These are phyloP conservation scores for Moringa oleifera DNA, from an alignment of 345 rosid genomes.

Conservation along the genomic window DNA sequence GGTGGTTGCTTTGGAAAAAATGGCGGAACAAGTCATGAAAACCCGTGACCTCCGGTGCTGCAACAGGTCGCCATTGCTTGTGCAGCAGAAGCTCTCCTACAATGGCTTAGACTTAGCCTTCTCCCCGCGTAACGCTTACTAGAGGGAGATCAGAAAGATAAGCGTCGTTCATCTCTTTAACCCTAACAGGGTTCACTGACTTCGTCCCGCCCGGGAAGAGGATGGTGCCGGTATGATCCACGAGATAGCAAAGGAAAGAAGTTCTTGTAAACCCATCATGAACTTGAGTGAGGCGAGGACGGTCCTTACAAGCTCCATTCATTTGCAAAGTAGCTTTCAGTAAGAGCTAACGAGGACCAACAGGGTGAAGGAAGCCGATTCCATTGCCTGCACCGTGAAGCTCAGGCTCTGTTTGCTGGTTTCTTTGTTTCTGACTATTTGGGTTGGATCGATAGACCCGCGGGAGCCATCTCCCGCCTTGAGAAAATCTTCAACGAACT, in stretches of 20 bases:
- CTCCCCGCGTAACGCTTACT: slow-evolving; percentile 16
- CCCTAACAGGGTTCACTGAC: slow-evolving; percentile 14
- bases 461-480: slow-evolving; percentile 13
- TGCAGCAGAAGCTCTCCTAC: too few species aligned
- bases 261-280: background rate
- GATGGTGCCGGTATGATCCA: slow-evolving; percentile 14
- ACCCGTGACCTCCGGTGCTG: slow-evolving; percentile 26
- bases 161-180: slow-evolving; percentile 24
- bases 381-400: slow-evolving; percentile 13
- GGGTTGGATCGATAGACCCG: slow-evolving; percentile 26
- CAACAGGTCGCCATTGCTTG: slow-evolving; percentile 17
- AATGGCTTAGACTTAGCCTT: too few species aligned
- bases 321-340: slow-evolving; percentile 28
- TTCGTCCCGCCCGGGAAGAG: slow-evolving; percentile 13
- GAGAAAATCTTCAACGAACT: slow-evolving; percentile 17
- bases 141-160: slow-evolving; percentile 25
- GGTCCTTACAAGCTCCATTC: slow-evolving; percentile 10
- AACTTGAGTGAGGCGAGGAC: slow-evolving; percentile 15
- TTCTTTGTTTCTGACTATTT: slow-evolving; percentile 22
- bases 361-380: slow-evolving; percentile 12
- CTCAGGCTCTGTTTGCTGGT: slow-evolving; percentile 19
- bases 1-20: slow-evolving; percentile 23
- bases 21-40: slow-evolving; percentile 22
- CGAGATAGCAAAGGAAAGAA: slow-evolving; percentile 7
- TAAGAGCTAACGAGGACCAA: slow-evolving; percentile 25